A percentile compares a stretch with the other conserved stretches of the same genome.
phyloP scores from a whole-genome alignment of 2,329 filamentous ascomycete species.

The Trematosphaeria pertusa region DNA sequence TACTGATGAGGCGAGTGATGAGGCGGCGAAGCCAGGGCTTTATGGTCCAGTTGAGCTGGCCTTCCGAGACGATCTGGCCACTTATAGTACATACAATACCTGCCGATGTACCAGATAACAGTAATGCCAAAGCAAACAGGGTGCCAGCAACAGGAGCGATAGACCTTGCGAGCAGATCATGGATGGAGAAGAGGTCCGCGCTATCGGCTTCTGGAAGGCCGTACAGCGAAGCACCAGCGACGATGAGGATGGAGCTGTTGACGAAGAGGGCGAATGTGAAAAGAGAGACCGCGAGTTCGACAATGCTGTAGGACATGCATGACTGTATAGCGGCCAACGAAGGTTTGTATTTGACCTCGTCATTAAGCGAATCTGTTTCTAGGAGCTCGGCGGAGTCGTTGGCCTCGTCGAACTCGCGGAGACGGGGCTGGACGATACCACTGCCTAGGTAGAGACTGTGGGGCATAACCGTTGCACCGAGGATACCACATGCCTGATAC shows the following conservation, averaged over 20 bases:
- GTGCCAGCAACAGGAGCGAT: conserved; percentile 79
- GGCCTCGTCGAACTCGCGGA: conserved; percentile 43
- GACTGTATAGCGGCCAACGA: conserved; percentile 75
- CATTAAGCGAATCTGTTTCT: conserved; percentile 32
- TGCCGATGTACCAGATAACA: conserved; percentile 80
- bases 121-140: conserved; percentile 81
- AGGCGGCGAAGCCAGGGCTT: conserved; percentile 80
- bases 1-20: conserved; percentile 79
- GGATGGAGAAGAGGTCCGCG: conserved; percentile 84
- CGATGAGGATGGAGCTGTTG: conserved; percentile 82
- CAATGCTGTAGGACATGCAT: conserved; percentile 75
- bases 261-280: conserved; percentile 87
- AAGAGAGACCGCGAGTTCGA: conserved; percentile 73
- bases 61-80: conserved; percentile 88
- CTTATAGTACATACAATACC: conserved; percentile 90
- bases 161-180: conserved; percentile 71
- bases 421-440: conserved; percentile 62
- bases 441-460: conserved; percentile 65
- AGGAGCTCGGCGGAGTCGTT: conserved; percentile 11
- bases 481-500: conserved; percentile 73
- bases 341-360: conserved; percentile 68
- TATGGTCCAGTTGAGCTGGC: conserved; percentile 76
- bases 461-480: conserved; percentile 75
- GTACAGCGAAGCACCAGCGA: conserved; percentile 79
- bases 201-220: conserved; percentile 62